Percentiles rank a stretch among this genome's conserved stretches.
phyloP scores from a whole-genome alignment of 257 asterid genomes.

The Forsythia viridissima region DNA sequence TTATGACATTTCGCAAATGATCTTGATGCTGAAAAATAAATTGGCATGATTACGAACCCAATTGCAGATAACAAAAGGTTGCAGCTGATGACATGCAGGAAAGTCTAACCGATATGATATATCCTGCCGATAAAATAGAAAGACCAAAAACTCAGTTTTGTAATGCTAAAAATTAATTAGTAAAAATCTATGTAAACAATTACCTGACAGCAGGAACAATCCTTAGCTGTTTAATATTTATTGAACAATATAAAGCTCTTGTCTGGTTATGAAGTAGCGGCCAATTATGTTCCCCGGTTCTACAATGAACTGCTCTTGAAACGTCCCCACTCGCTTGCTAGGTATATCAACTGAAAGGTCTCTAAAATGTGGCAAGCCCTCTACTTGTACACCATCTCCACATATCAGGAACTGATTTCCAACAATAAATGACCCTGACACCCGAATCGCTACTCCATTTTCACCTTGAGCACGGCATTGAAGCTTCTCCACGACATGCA shows the following conservation, averaged over 20 bases:
- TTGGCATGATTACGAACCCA: background rate
- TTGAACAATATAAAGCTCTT: slow-evolving; percentile 73
- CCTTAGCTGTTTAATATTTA: background rate
- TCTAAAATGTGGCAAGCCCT: slow-evolving; percentile 76
- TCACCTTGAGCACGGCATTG: slow-evolving; percentile 81
- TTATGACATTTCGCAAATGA: background rate
- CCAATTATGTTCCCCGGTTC: slow-evolving; percentile 60
- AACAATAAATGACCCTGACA: slow-evolving; percentile 75
- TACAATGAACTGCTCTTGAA: slow-evolving; percentile 80
- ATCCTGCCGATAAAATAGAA: slow-evolving; percentile 3
- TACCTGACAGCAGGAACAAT: slow-evolving; percentile 20
- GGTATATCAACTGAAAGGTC: slow-evolving; percentile 77
- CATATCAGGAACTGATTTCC: slow-evolving; percentile 95
- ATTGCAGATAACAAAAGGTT: background rate
- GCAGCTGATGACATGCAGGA: slow-evolving; percentile 7
- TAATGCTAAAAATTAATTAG: background rate
- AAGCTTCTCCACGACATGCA: slow-evolving; percentile 93
- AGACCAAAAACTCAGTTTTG: slow-evolving; percentile 4
- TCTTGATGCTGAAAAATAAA: background rate
- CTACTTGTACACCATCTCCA: slow-evolving; percentile 94
- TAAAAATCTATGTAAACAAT: slow-evolving; percentile 6
- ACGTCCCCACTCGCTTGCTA: slow-evolving; percentile 82
- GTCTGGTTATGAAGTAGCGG: slow-evolving; percentile 68
- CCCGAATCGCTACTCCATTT: slow-evolving; percentile 81
- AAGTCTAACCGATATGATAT: too few relatives aligned